phyloP scores from a whole-genome alignment of 2,329 filamentous ascomycete species.

The Phaeomoniella chlamydospora region DNA sequence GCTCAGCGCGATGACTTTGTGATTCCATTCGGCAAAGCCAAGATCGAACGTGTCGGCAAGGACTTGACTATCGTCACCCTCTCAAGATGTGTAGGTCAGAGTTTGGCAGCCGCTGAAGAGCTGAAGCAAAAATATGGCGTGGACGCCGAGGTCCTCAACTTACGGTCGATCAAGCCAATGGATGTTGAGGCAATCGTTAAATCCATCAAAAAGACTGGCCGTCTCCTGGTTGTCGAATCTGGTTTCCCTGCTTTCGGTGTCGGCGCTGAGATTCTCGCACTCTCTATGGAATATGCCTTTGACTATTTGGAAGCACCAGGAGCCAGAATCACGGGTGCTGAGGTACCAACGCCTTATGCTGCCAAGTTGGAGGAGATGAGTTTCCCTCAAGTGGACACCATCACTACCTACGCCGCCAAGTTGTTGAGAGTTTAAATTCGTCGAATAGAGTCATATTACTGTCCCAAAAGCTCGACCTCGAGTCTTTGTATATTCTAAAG shows the following conservation, averaged over 20 bases:
- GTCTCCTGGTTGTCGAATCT: slow-evolving; percentile 81
- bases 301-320: slow-evolving; percentile 94
- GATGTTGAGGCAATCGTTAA: slow-evolving; percentile 92
- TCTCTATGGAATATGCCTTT: slow-evolving; percentile 95
- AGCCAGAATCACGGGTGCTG: slow-evolving; percentile 86
- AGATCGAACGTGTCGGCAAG: slow-evolving; percentile 92
- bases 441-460: neutral
- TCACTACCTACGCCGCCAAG: slow-evolving; percentile 80
- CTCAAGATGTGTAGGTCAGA: slow-evolving; percentile 90
- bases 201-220: slow-evolving; percentile 96
- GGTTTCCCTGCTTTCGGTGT: slow-evolving; percentile 95
- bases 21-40: slow-evolving; percentile 94
- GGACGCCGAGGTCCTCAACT: slow-evolving; percentile 92
- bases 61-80: slow-evolving; percentile 91
- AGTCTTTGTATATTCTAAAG: neutral
- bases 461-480: neutral
- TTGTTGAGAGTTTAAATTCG: slow-evolving; percentile 57
- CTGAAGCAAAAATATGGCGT: slow-evolving; percentile 95
- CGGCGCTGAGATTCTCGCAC: slow-evolving; percentile 77
- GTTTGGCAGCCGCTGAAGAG: slow-evolving; percentile 72
- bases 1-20: slow-evolving; percentile 96
- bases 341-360: slow-evolving; percentile 94
- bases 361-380: slow-evolving; percentile 84
- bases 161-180: slow-evolving; percentile 91
- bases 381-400: slow-evolving; percentile 83